phyloP scores from a whole-genome alignment of 2,329 filamentous ascomycete genomes.

The Chaetomiaceae sp. region DNA sequence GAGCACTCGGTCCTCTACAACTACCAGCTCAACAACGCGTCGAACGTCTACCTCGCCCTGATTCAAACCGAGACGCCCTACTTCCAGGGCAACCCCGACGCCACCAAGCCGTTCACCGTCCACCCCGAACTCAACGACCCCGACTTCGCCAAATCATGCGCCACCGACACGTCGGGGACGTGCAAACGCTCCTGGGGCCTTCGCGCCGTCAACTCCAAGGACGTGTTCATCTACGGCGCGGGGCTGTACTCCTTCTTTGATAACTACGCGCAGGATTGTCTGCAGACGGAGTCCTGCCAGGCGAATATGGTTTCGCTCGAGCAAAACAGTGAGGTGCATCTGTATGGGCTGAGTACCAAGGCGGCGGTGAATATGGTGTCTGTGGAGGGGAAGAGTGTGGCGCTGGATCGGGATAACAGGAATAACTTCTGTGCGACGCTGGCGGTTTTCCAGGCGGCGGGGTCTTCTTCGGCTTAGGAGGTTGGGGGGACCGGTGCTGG shows the following conservation, averaged over 20 bases:
- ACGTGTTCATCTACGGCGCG: conserved; percentile 66
- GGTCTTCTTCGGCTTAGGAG: conserved; percentile 5
- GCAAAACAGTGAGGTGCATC: conserved; percentile 55
- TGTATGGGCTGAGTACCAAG: conserved; percentile 72
- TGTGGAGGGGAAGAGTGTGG: conserved; percentile 50
- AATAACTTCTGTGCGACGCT: conserved; percentile 63
- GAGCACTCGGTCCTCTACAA: conserved; percentile 70
- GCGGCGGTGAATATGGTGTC: conserved; percentile 70
- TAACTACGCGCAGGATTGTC: conserved; percentile 71
- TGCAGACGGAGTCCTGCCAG: conserved; percentile 66
- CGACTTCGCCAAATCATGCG: conserved; percentile 59
- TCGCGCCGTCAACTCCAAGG: conserved; percentile 61
- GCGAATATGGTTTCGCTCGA: conserved; percentile 72
- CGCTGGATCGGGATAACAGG: conserved; percentile 57
- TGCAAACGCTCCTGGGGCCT: conserved; percentile 78
- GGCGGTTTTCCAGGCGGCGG: conserved; percentile 49
- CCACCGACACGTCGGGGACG: conserved; percentile 28
- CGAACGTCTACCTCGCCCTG: conserved; percentile 74
- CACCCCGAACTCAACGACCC: conserved; percentile 61
- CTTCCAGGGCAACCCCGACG: conserved; percentile 78
- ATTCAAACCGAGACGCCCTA: conserved; percentile 90
- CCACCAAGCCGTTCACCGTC: conserved; percentile 59
- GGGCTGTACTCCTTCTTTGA: conserved; percentile 81
- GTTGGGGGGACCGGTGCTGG: background rate
- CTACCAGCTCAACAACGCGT: conserved; percentile 75